Conservation (phyloP, 2,329 filamentous ascomycete species). For the Coniochaeta ligniaria region DNA sequence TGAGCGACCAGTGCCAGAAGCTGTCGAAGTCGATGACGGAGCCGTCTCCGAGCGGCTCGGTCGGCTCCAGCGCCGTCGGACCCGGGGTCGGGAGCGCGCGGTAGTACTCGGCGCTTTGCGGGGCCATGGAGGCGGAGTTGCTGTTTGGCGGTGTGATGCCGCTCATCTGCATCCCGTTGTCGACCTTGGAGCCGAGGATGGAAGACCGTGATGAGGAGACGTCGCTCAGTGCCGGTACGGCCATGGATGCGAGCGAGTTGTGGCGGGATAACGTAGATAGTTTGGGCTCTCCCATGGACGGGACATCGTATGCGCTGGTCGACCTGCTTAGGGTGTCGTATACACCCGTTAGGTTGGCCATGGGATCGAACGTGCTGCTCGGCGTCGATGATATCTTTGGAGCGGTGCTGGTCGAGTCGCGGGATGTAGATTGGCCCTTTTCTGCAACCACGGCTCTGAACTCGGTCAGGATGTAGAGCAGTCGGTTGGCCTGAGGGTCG, state of each 20-base stretch:
- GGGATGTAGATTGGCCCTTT: constrained; percentile 7
- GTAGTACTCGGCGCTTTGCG: constrained; percentile 1
- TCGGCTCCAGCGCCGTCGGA: constrained; percentile 11
- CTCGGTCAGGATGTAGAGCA: constrained; percentile 40
- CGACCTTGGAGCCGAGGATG: background rate
- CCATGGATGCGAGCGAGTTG: background rate
- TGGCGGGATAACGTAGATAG: background rate
- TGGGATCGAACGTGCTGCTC: constrained; percentile 9
- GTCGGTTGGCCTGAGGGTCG: constrained; percentile 41
- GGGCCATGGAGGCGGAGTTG: background rate
- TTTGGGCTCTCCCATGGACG: background rate
- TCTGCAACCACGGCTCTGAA: constrained; percentile 35
- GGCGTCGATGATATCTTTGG: constrained; percentile 12
- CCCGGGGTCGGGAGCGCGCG: background rate
- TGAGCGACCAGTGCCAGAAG: constrained; percentile 19
- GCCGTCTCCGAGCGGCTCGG: constrained; percentile 20
- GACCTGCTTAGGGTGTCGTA: background rate
- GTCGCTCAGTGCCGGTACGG: background rate
- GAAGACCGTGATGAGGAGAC: background rate
- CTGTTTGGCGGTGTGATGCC: background rate
- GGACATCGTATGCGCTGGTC: background rate
- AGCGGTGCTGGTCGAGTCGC: constrained; percentile 9
- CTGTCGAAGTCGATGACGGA: constrained; percentile 28
- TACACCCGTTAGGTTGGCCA: background rate
- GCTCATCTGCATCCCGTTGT: background rate